Percentiles rank a stretch among this genome's conserved stretches.
Conservation (phyloP, 129 eudicot genomes). For the Saposhnikovia divaricata region DNA sequence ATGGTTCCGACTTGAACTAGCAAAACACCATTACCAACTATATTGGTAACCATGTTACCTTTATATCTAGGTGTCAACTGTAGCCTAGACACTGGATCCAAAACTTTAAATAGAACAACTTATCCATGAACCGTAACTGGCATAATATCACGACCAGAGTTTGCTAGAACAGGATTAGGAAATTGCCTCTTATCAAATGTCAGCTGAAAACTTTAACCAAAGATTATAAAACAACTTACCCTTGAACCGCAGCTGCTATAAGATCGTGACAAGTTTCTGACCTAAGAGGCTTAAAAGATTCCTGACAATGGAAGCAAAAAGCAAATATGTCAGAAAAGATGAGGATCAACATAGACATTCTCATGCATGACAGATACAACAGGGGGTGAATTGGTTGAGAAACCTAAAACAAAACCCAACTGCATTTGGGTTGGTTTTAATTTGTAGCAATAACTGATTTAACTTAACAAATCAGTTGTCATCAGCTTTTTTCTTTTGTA, state of each 20-base stretch:
- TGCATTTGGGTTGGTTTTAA: background rate
- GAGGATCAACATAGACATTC: background rate
- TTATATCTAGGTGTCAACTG: background rate
- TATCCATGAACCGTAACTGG: constrained; percentile 95
- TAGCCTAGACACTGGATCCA: background rate
- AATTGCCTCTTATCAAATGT: background rate
- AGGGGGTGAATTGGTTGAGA: background rate
- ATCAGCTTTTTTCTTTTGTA: background rate
- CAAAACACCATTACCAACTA: background rate
- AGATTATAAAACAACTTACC: constrained; percentile 42
- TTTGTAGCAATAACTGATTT: background rate
- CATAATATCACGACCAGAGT: constrained; percentile 73
- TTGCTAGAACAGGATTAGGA: constrained; percentile 71
- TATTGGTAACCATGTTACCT: background rate
- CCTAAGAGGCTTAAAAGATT: constrained; percentile 81
- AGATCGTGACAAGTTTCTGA: constrained; percentile 78
- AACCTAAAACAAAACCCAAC: background rate
- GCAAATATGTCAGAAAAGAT: background rate
- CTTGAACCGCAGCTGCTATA: constrained; percentile 91
- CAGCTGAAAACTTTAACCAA: background rate
- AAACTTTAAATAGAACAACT: constrained; percentile 17
- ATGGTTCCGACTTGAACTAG: background rate
- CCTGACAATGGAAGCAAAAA: constrained; percentile 39
- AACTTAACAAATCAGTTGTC: background rate
- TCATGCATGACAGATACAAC: background rate